Conservation (phyloP, 257 asterid genomes). For the Solanum peruvianum region DNA sequence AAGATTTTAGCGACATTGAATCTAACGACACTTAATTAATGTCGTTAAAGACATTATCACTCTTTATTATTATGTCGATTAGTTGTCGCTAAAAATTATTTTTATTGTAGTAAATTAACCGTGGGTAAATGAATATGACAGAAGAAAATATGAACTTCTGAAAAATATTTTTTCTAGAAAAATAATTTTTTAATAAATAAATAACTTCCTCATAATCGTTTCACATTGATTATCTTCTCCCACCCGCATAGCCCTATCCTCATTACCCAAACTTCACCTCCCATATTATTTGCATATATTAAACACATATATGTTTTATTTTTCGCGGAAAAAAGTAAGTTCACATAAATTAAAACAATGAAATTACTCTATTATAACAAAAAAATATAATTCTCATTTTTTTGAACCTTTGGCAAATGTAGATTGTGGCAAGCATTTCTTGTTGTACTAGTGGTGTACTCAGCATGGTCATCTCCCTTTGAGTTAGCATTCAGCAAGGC, state of each 20-base stretch:
- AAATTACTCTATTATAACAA: background rate
- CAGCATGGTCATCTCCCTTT: slow-evolving; percentile 92
- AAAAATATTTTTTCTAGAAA: background rate
- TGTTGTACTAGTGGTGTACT: slow-evolving; percentile 74
- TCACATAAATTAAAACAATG: background rate
- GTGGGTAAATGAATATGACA: background rate
- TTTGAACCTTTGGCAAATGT: background rate
- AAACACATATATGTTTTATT: background rate
- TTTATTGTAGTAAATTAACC: background rate
- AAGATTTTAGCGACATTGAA: no score
- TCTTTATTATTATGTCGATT: no score
- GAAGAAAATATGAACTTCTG: no score
- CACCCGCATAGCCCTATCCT: background rate
- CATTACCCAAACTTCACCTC: background rate
- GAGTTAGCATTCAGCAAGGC: slow-evolving; percentile 70
- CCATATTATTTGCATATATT: background rate
- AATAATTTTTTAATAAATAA: no score
- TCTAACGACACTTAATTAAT: no score
- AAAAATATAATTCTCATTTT: background rate
- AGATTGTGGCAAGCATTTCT: slow-evolving; percentile 88
- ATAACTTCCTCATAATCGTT: background rate
- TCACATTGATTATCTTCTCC: background rate
- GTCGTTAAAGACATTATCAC: fast-evolving
- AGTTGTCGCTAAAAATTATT: no score
- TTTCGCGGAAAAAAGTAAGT: background rate